Base-by-base conservation (phyloP, 1,139 yeast species). In the Suhomyces choctaworum region DNA sequence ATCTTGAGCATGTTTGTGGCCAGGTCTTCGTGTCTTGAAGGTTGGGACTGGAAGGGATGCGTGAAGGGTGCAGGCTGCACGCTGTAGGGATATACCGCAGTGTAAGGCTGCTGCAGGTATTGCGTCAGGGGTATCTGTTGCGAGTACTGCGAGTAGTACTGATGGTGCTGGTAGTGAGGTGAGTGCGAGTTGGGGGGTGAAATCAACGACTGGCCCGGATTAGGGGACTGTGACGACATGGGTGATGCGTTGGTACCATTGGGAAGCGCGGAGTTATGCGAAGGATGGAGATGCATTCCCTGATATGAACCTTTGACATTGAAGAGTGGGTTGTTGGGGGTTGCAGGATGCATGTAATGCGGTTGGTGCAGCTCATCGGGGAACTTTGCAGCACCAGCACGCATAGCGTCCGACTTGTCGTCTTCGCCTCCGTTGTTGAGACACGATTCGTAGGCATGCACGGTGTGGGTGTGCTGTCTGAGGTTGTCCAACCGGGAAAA, bases 391-490 rank as follows among this genome's bases (percentile, higher is more conserved):
- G 20, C 15, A n/a, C 15, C 12, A 14, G 13, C 22, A 22, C 13
- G 16, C 7, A 17, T 8, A 6, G 8, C 7, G 6, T 27, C 25
- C 15, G 13, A 20, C 20, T 30, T 27, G 34, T 25, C 34, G 24
- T 24, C 34, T 9, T 27, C 32, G 22, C 31, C 34, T 14, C 25
- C 31, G 24, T 39, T 39, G 16, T n/a, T 15, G 15, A 43, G 39
- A 21, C 32, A 45, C 12, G 46, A 74, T 50, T 85, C 89, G 57
- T 80, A 81, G 21, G 94, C 89, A 57, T 89, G 97, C 10, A 89
- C 97, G 0, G 96, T 86, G 54, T 88, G 95, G 45, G 84, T 83
- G 60, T 90, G 97, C 61, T 90, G 97, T 40, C 96, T 76, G 44
- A 90, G 69, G 56, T 90, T 90, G 60, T 90, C 97, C 45, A 88